Evolutionary conservation across 2,329 filamentous ascomycete species (phyloP).

Genomic region (Trichoderma guizhouense): DNA sequence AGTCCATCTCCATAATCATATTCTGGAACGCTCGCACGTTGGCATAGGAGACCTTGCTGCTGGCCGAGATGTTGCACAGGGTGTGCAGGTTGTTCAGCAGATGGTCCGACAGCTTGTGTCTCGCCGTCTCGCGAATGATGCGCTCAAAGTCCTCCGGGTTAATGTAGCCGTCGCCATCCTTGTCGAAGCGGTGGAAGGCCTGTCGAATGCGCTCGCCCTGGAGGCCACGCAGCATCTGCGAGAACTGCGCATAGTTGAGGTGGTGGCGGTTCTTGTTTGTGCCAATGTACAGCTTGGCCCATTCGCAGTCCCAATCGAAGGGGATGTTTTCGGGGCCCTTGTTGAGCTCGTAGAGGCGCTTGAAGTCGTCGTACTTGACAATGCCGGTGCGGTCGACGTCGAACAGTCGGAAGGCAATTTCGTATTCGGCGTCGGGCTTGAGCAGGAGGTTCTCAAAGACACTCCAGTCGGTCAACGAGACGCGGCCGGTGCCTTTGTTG

Average conservation of each 20-base stretch:
- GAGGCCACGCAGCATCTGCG: conserved; percentile 93
- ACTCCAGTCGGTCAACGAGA: conserved; percentile 82
- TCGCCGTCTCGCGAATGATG: conserved; percentile 89
- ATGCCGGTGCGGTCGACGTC: conserved; percentile 78
- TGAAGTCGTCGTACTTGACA: conserved; percentile 88
- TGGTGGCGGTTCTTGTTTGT: conserved; percentile 82
- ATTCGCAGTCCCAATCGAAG: conserved; percentile 96
- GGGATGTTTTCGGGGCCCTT: conserved; percentile 81
- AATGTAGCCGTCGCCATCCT: conserved; percentile 90
- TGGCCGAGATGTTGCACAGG: conserved; percentile 88
- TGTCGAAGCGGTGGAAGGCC: conserved; percentile 89
- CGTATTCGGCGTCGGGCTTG: conserved; percentile 97
- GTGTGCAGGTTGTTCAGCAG: conserved; percentile 86
- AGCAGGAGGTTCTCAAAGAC: conserved; percentile 90
- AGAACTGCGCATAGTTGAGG: conserved; percentile 94
- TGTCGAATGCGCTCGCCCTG: conserved; percentile 95
- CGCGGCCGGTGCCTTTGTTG: conserved; percentile 65
- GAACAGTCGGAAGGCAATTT: conserved; percentile 96
- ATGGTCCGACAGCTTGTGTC: conserved; percentile 96
- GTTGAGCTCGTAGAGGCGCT: conserved; percentile 80
- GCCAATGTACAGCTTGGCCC: conserved; percentile 92
- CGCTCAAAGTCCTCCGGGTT: conserved; percentile 93
- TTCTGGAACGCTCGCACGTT: conserved; percentile 98
- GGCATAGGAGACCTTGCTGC: conserved; percentile 94
- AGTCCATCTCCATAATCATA: conserved; percentile 95